Evolutionary conservation across 2,329 filamentous ascomycete genomes (phyloP), one percentile per base, ranked within the genome.

Genomic region (Verticillium longisporum): DNA sequence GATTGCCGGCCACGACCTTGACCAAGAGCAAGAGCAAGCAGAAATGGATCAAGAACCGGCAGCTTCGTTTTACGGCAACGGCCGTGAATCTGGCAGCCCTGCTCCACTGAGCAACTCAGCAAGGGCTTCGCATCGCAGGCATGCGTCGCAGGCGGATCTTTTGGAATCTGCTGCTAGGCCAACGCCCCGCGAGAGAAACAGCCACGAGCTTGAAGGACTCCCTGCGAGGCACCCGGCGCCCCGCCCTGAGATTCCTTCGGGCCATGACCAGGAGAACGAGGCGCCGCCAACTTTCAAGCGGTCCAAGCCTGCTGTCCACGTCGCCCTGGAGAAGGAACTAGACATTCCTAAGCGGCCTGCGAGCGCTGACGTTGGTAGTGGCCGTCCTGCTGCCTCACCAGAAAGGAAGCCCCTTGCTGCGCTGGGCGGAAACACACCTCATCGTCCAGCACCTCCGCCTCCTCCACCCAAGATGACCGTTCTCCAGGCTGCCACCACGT

Each of bases 391-490:
- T 38, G 70, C 68, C 2, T 85, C 84, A 1, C 83, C 84, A 0
- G 84, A 85, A 54, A 75, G 85, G 64, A 84, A 82, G 61, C 81
- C 82, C 2, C 71, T 88, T 33, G 76, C 80, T 11, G 70, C 77
- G 1, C 77, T 86, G 61, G 83, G 76, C 65, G 80, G 82, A 61
- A 88, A 87, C 66, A 97, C 92, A 4, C 92, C 92, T 11, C 89
- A 86, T 68, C 82, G 92, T 66, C 83, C 89, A 26, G 91, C 91
- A 1, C 89, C 88, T 0, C 88, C 86, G 0, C 94, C 94, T 2
- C 94, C 94, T 2, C 92, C 92, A 7, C 94, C 95, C 1, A 98
- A 97, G 74, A 98, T 98, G 94, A 95, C 91, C 1, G 89, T 97
- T 7, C 78, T 97, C n/a, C 92, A 98, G 66, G 89, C 93, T 3